Base-by-base conservation (phyloP, 73 alveolate genomes). In the Halteria grandinella region DNA sequence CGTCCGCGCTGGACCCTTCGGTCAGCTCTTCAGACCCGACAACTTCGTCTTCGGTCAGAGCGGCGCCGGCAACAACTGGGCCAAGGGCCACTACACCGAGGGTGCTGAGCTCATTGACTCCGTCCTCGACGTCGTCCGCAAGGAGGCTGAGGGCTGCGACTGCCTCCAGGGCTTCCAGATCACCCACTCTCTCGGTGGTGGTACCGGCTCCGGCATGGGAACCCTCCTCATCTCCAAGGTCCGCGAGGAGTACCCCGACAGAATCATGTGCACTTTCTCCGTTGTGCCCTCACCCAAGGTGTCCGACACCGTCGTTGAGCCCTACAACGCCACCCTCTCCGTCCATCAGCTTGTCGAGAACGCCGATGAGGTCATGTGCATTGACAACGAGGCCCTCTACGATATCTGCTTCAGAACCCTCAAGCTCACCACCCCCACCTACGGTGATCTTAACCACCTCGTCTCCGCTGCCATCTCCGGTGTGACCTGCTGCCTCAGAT, bases 61-160 rank as follows among this genome's bases (percentile, higher is more conserved):
- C 43, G 99, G 99, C 41, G 99, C 99, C 31, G 99, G 99, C 49
- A 95, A 95, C 96, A 97, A 97, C 91, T 97, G 99, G 99, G 99
- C 99, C 76, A 97, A 97, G 92, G 99, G 99, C 55, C 98, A 95
- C 80, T 95, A 93, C 89, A 97, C 99, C 81, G 98, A 92, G 70
- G 98, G 98, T 43, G 97, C 95, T 51, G 98, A 92, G 59, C 89
- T 89, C 64, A 92, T 92, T 69, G 97, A 89, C 87, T 89, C 95
- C 44, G 95, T 90, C 21, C 91, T 92, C 69, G 98, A 92, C 63
- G 94, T 86, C 41, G 96, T 92, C 55, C 85, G 98, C 79, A 92
- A 92, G 85, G 96, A 92, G 78, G 96, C 98, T 12, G 98, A 90
- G 73, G 94, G 94, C n/a, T 92, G 97, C 55, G 99, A 94, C 63